Percentiles rank a stretch among this genome's conserved stretches.
Conservation (phyloP, 257 asterid species). For the Solanum sparsipilum region DNA sequence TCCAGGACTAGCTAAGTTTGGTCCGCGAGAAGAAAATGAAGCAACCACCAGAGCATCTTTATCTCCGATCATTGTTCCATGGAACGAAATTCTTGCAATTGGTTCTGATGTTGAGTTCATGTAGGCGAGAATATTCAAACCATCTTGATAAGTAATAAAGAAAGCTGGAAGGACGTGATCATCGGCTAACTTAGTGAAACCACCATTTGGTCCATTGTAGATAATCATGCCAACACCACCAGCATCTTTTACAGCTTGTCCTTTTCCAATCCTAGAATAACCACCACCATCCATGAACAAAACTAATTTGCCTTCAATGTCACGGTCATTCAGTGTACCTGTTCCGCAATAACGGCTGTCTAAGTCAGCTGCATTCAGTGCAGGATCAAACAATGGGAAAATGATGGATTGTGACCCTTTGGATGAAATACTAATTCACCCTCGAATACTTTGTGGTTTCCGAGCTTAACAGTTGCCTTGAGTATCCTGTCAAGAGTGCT, state of each 20-base stretch:
- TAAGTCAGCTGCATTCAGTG: not conserved
- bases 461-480: conserved; percentile 19
- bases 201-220: not conserved
- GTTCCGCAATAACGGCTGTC: conserved; percentile 8
- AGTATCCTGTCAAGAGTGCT: conserved; percentile 30
- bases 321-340: not conserved
- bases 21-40: no score
- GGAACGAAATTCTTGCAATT: conserved; percentile 9
- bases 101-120: conserved; percentile 20
- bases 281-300: conserved; percentile 18
- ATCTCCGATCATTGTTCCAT: conserved; percentile 2
- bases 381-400: conserved; percentile 25
- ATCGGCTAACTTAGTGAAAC: conserved; percentile 2
- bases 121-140: conserved; percentile 12
- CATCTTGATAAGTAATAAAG: conserved; percentile 3
- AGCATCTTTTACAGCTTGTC: conserved; percentile 20
- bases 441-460: conserved; percentile 6
- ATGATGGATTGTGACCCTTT: not conserved
- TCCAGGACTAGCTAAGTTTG: no score
- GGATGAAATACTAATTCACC: conserved; percentile 35
- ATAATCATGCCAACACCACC: conserved; percentile 44
- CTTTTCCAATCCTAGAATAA: conserved; percentile 1
- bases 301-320: conserved; percentile 31
- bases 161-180: conserved; percentile 20
- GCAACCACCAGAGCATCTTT: no score